phyloP scores from a whole-genome alignment of 805 yeast species.

The Candida oleophila region DNA sequence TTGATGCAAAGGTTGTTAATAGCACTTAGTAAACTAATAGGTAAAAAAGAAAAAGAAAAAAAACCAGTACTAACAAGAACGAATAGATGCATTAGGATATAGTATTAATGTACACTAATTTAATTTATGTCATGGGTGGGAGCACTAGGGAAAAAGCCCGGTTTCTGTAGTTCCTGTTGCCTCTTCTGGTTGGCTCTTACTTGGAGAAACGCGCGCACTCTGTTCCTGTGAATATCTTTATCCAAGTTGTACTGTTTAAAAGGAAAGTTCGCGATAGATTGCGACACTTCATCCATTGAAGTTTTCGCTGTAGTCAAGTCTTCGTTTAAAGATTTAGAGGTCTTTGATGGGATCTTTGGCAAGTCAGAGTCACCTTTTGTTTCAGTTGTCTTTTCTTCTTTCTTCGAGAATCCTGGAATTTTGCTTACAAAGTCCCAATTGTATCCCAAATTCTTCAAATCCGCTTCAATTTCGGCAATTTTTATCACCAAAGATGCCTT shows the following conservation, averaged over 20 bases:
- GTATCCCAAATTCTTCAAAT: constrained; percentile 29
- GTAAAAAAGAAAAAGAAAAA: not conserved
- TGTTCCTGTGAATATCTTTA: constrained; percentile 37
- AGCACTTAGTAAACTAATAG: not conserved
- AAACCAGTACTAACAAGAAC: not conserved
- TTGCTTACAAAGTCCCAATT: constrained; percentile 30
- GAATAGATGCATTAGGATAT: not conserved
- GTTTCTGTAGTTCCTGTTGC: constrained; percentile 29
- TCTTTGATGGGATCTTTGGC: not conserved
- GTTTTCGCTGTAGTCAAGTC: constrained; percentile 18
- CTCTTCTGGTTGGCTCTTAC: constrained; percentile 27
- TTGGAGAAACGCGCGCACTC: constrained; percentile 38
- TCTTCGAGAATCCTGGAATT: constrained; percentile 15
- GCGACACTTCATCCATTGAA: constrained; percentile 16
- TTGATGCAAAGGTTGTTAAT: constrained; percentile 71
- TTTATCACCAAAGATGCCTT: constrained; percentile 18
- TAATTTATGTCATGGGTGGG: constrained; percentile 9
- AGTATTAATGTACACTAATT: not conserved
- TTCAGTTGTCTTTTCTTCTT: constrained; percentile 19
- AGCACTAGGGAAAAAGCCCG: constrained; percentile 41
- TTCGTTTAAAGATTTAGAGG: not conserved
- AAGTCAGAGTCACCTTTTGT: constrained; percentile 17
- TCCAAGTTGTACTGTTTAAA: constrained; percentile 42
- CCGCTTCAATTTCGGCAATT: constrained; percentile 17
- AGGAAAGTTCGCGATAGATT: constrained; percentile 23